Percentiles rank a stretch among this genome's conserved stretches.
Conservation (phyloP, 2,329 filamentous ascomycete genomes). For the Aspergillus versicolor region DNA sequence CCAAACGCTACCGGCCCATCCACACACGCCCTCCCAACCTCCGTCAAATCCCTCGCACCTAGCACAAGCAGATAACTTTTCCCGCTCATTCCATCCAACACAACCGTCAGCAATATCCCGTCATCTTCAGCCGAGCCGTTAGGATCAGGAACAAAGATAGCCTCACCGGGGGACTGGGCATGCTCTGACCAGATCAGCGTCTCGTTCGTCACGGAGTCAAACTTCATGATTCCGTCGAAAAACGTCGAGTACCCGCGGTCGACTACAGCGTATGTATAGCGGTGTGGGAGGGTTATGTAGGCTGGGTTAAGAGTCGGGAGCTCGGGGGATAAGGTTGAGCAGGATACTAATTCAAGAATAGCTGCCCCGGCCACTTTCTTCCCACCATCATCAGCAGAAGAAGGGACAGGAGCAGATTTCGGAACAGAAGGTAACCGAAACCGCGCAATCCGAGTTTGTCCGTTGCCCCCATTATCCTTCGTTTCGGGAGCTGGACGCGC, state of each 20-base stretch:
- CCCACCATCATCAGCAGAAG: background rate
- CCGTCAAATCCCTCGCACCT: conserved; percentile 52
- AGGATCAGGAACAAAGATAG: conserved; percentile 51
- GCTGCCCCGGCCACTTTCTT: conserved; percentile 8
- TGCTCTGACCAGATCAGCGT: conserved; percentile 46
- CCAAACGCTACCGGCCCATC: conserved; percentile 51
- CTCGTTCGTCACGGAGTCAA: conserved; percentile 47
- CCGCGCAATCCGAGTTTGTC: conserved; percentile 30
- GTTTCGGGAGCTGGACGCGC: conserved; percentile 30
- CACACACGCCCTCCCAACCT: conserved; percentile 53
- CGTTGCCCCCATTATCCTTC: conserved; percentile 17
- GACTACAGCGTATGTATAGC: conserved; percentile 51
- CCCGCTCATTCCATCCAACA: conserved; percentile 51
- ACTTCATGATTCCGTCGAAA: conserved; percentile 54
- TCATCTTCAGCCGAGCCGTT: conserved; percentile 47
- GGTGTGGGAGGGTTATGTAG: conserved; percentile 45
- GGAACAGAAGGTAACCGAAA: conserved; percentile 40
- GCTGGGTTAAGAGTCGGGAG: conserved; percentile 52
- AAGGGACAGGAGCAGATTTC: conserved; percentile 3
- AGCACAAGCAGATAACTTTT: conserved; percentile 54
- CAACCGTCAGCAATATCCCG: conserved; percentile 53
- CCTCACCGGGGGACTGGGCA: conserved; percentile 54
- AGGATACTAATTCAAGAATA: conserved; percentile 27
- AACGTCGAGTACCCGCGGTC: conserved; percentile 50
- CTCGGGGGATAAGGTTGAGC: conserved; percentile 38